Evolutionary conservation across 805 yeast genomes (phyloP).

Genomic region (Wickerhamiella azyma): DNA sequence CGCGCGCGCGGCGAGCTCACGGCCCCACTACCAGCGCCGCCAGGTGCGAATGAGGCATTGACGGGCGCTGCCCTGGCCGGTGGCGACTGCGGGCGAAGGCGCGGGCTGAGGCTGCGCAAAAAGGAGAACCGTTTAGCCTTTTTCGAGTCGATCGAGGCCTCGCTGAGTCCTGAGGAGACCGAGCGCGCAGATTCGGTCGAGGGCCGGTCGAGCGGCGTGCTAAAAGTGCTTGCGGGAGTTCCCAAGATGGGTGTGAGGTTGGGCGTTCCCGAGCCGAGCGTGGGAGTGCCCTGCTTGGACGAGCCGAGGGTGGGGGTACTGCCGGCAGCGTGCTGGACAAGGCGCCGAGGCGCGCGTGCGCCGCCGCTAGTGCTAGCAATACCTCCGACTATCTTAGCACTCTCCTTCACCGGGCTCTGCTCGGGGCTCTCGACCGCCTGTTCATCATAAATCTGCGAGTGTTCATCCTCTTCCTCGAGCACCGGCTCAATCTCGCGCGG

Average conservation of each 20-base stretch:
- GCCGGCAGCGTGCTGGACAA: no score
- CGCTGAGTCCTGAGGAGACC: neutral
- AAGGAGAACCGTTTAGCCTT: slow-evolving; percentile 8
- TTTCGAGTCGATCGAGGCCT: neutral
- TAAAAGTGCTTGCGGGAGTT: no score
- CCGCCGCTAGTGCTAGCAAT: no score
- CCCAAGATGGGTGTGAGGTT: no score
- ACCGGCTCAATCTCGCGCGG: slow-evolving; percentile 17
- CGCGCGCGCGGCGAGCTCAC: neutral
- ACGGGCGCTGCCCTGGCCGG: no score
- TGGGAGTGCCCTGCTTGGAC: no score
- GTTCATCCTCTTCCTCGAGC: slow-evolving; percentile 20
- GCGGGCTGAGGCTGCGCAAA: slow-evolving; percentile 10
- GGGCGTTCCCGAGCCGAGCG: no score
- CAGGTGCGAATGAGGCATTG: no score
- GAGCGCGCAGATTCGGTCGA: neutral
- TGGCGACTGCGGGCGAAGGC: neutral
- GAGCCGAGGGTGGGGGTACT: neutral
- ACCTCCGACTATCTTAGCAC: no score
- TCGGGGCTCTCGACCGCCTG: neutral
- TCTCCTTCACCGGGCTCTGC: neutral
- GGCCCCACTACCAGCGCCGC: neutral
- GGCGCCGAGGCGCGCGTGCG: no score
- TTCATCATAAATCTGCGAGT: neutral
- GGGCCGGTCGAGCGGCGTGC: neutral